Evolutionary conservation across 768 basidiomycete species (phyloP), one percentile per base, ranked within the genome.

Genomic region (Amanita rubescens): DNA sequence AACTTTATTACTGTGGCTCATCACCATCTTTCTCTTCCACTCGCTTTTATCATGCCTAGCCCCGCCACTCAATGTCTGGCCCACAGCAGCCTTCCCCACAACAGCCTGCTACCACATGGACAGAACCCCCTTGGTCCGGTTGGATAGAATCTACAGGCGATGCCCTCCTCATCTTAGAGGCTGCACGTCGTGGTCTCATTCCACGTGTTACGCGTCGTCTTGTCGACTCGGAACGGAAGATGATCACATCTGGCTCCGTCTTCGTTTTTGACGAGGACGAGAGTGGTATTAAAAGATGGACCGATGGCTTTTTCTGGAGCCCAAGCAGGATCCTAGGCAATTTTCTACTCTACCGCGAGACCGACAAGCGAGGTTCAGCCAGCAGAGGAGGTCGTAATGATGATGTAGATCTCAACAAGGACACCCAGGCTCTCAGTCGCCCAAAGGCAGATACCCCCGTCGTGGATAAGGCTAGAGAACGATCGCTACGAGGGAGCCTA

Each of bases 251-350:
- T 5, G 94, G 94, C 53, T 89, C 88, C 6, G 92, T 98, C 10
- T 98, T 97, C 62, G 94, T 96, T 59, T 98, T 96, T 64, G 92
- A 98, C 68, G 94, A 96, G 73, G 87, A 92, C 62, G 93, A 95
- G 71, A 92, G 90, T 63, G 93, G 94, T 24, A 98, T 98, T 73
- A 95, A 94, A 73, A 80, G 94, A 41, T 96, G 94, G 90, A 98
- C 94, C 1, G 94, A 98, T 70, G 93, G 94, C n/a, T 85, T 90
- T 65, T 87, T 88, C 65, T 96, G 94, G 94, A 90, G 87, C 59
- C 94, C 94, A 0, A 88, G 85, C 59, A 77, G 94, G 54, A 96
- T 96, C 24, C 73, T 96, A 55, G 91, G 91, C 61, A 97, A 97
- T 68, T 98, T 96, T 65, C 74, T 98, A 62, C 83, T 95, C 57